A percentile compares a stretch with the other conserved stretches of the same genome.
Evolutionary conservation across 2,329 filamentous ascomycete species (phyloP).

Genomic region (Penicillium brevicompactum): DNA sequence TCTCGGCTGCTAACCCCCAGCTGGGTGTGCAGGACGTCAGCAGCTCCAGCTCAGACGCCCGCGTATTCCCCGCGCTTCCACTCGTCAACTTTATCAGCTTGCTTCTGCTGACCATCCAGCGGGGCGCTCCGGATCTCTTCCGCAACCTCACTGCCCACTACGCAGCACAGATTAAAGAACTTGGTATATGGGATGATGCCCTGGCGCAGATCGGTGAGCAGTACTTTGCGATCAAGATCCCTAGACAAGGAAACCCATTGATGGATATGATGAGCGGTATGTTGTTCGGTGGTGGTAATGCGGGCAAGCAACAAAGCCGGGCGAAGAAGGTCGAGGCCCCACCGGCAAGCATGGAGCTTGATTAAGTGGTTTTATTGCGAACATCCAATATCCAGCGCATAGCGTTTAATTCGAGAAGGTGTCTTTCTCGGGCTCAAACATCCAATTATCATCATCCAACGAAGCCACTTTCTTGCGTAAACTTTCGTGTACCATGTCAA

Average conservation of each 20-base stretch:
- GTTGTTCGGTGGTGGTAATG: conserved; percentile 67
- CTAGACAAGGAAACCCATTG: conserved; percentile 85
- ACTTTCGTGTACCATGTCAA: conserved; percentile 69
- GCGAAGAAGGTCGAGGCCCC: conserved; percentile 52
- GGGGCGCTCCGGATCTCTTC: conserved; percentile 76
- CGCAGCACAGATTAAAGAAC: conserved; percentile 73
- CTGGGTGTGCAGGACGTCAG: conserved; percentile 82
- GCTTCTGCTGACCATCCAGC: conserved; percentile 79
- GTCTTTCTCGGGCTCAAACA: conserved; percentile 74
- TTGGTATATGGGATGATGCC: conserved; percentile 75
- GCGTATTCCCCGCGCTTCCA: conserved; percentile 88
- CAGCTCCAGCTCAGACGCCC: conserved; percentile 70
- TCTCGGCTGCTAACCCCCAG: conserved; percentile 59
- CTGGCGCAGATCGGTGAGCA: conserved; percentile 89
- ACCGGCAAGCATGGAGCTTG: conserved; percentile 48
- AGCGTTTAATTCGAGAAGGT: conserved; percentile 26
- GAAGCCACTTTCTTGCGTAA: conserved; percentile 71
- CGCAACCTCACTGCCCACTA: conserved; percentile 83
- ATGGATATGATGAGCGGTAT: conserved; percentile 98
- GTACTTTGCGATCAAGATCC: conserved; percentile 92
- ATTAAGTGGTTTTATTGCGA: conserved; percentile 31
- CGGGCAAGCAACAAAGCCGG: conserved; percentile 38
- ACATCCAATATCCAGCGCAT: conserved; percentile 15
- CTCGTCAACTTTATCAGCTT: conserved; percentile 91
- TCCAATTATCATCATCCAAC: conserved; percentile 84